A percentile compares a stretch with the other conserved stretches of the same genome.
phyloP scores from a whole-genome alignment of 2,329 filamentous ascomycete species.

The Aspergillus sp. region DNA sequence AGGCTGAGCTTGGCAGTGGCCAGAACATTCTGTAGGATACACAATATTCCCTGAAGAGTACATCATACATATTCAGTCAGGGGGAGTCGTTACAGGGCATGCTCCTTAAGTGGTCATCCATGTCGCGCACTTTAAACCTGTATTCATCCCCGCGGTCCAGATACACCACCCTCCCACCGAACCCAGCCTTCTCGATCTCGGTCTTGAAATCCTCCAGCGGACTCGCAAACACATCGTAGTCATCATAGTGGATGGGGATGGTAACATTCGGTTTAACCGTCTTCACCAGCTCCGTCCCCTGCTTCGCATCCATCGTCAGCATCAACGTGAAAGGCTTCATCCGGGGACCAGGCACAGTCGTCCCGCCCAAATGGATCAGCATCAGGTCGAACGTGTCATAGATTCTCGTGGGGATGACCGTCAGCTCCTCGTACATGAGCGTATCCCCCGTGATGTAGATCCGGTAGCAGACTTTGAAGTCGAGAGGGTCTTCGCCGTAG shows the following conservation, averaged over 20 bases:
- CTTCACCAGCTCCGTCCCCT: constrained; percentile 61
- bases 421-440: constrained; percentile 61
- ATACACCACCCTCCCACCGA: constrained; percentile 58
- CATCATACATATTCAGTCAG: no score
- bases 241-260: constrained; percentile 65
- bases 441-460: constrained; percentile 70
- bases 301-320: constrained; percentile 68
- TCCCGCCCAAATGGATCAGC: constrained; percentile 66
- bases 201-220: constrained; percentile 61
- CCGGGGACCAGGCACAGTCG: constrained; percentile 61
- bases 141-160: constrained; percentile 60
- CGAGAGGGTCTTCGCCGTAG: constrained; percentile 30
- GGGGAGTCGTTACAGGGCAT: no score
- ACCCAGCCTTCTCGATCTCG: constrained; percentile 53
- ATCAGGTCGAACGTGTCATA: constrained; percentile 52
- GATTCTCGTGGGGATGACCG: constrained; percentile 51
- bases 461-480: constrained; percentile 52
- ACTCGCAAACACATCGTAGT: constrained; percentile 63
- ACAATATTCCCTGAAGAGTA: no score
- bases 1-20: not conserved
- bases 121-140: constrained; percentile 48
- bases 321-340: constrained; percentile 65
- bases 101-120: no score
- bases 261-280: constrained; percentile 62
- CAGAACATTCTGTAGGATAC: not conserved